phyloP scores from a whole-genome alignment of 148 eudicot genomes.

The Gaultheria prostrata region DNA sequence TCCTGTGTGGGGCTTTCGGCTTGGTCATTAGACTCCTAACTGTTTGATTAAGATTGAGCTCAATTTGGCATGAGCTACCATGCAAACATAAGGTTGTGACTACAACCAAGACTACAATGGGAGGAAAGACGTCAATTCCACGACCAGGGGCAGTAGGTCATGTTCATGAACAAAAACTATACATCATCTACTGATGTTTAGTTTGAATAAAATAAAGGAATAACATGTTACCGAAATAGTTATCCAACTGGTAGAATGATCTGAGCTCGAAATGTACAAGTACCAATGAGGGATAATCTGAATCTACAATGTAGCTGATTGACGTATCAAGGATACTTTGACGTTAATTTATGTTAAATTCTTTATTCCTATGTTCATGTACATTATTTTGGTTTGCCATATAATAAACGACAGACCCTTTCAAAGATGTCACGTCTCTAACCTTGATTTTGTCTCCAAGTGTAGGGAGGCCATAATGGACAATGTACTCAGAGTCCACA shows the following conservation, averaged over 20 bases:
- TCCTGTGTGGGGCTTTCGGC: neutral
- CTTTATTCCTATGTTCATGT: neutral
- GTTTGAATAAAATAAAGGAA: neutral
- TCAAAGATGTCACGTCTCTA: conserved; percentile 3
- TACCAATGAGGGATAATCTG: neutral
- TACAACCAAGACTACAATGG: neutral
- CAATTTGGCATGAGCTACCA: neutral
- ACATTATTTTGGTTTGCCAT: neutral
- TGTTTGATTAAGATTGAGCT: neutral
- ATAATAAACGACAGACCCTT: neutral
- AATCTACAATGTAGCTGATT: neutral
- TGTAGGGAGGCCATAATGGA: conserved; percentile 84
- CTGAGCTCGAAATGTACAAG: neutral
- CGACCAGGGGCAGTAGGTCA: neutral
- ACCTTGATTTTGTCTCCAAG: conserved; percentile 72
- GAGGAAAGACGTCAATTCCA: neutral
- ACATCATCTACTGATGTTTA: neutral
- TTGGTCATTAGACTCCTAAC: neutral
- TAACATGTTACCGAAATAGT: neutral
- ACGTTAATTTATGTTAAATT: neutral
- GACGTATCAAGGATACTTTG: neutral
- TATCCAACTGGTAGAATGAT: neutral
- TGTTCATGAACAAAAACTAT: neutral
- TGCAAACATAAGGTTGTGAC: neutral
- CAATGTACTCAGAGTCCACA: conserved; percentile 83